Percentiles rank a stretch among this genome's conserved stretches.
These are phyloP conservation scores for Cryptococcus wingfieldii DNA, from an alignment of 1,284 basidiomycete genomes.

Conservation along the genomic window DNA sequence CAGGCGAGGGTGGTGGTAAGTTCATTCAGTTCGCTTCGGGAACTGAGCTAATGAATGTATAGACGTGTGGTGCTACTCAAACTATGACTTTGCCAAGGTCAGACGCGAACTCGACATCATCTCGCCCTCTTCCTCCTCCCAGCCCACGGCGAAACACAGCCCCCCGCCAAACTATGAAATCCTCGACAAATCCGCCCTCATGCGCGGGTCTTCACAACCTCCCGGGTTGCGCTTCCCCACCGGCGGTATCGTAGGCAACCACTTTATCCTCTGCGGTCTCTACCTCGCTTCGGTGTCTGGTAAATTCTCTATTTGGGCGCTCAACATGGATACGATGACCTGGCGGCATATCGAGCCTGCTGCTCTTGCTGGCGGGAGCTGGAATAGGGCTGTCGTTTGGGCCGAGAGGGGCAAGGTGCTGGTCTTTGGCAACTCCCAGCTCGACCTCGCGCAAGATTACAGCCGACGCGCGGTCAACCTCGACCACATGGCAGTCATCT, in stretches of 20 bases:
- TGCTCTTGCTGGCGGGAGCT: conserved; percentile 70
- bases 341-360: conserved; percentile 83
- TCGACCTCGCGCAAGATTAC: conserved; percentile 85
- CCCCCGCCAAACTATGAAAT: conserved; percentile 57
- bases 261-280: conserved; percentile 82
- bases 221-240: conserved; percentile 91
- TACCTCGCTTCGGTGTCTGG: conserved; percentile 77
- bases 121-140: conserved; percentile 54
- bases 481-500: conserved; percentile 84
- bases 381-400: conserved; percentile 84
- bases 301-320: conserved; percentile 79
- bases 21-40: conserved; percentile 59
- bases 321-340: conserved; percentile 70
- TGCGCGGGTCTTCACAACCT: conserved; percentile 62
- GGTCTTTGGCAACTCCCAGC: conserved; percentile 80
- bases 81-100: conserved; percentile 80
- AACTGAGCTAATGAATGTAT: conserved; percentile 1
- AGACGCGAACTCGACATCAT: conserved; percentile 86
- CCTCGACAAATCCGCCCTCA: conserved; percentile 55
- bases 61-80: conserved; percentile 45
- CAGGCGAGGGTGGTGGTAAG: conserved; percentile 47
- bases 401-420: conserved; percentile 71
- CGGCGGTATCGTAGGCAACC: conserved; percentile 78
- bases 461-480: conserved; percentile 83
- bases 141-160: conserved; percentile 57